Evolutionary conservation across 768 basidiomycete species (phyloP).

Genomic region (Lactifluus hygrophoroides): DNA sequence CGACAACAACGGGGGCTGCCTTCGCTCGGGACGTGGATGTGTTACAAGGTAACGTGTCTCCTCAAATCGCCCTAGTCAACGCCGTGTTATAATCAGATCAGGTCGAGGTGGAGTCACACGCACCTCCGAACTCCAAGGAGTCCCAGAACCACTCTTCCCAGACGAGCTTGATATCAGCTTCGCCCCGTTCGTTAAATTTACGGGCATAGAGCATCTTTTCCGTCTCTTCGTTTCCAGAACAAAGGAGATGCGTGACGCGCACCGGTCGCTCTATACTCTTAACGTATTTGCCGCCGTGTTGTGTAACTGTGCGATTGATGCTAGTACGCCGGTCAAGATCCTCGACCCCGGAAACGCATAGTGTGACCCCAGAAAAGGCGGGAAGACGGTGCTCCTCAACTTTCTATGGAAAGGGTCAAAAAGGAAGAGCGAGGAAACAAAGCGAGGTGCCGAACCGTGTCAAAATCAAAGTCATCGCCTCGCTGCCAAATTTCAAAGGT

Average conservation of each 20-base stretch:
- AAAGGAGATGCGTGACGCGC: slow-evolving; percentile 78
- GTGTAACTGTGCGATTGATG: slow-evolving; percentile 52
- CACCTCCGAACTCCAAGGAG: slow-evolving; percentile 66
- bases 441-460: slow-evolving; percentile 35
- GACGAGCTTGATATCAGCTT: slow-evolving; percentile 67
- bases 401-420: slow-evolving; percentile 36
- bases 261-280: slow-evolving; percentile 73
- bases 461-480: slow-evolving; percentile 70
- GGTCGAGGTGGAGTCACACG: slow-evolving; percentile 4
- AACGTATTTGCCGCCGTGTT: slow-evolving; percentile 59
- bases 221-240: slow-evolving; percentile 54
- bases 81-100: background rate
- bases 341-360: slow-evolving; percentile 72
- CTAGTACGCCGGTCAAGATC: slow-evolving; percentile 50
- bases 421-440: background rate
- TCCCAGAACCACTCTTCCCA: slow-evolving; percentile 99
- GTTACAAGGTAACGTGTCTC: slow-evolving; percentile 16
- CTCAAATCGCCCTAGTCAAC: slow-evolving; percentile 15
- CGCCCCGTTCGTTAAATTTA: slow-evolving; percentile 60
- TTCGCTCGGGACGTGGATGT: slow-evolving; percentile 17
- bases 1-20: background rate
- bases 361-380: slow-evolving; percentile 58
- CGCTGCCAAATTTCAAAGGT: slow-evolving; percentile 65
- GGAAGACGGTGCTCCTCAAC: slow-evolving; percentile 54
- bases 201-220: slow-evolving; percentile 76